These are phyloP conservation scores for Metschnikowia picachoensis DNA, from an alignment of 805 yeast species.

Conservation along the genomic window DNA sequence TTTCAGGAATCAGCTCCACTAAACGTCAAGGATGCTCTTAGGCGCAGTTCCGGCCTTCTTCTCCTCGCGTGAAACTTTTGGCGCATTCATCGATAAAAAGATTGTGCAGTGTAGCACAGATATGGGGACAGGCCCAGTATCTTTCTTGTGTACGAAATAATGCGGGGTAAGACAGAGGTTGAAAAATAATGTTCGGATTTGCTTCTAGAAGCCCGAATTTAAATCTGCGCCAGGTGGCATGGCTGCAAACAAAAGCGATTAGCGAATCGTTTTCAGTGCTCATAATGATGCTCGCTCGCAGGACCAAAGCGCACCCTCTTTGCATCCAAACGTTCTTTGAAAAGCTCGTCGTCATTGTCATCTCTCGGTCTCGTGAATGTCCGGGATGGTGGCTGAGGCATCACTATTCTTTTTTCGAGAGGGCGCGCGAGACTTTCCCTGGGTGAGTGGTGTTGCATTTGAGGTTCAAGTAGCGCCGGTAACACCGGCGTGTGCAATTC, in stretches of 20 bases:
- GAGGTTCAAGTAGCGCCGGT: neutral
- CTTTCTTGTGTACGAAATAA: neutral
- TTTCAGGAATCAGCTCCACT: too few species aligned
- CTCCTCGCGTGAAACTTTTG: too few species aligned
- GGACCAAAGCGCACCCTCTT: slow-evolving; percentile 1
- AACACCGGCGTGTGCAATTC: neutral
- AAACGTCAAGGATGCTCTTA: too few species aligned
- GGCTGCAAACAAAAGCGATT: too few species aligned
- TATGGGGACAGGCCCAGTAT: neutral
- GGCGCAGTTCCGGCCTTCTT: too few species aligned
- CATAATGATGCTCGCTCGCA: neutral
- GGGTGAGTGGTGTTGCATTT: neutral
- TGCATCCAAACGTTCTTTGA: neutral
- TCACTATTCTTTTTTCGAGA: neutral
- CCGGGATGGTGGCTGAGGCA: neutral
- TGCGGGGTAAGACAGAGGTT: neutral
- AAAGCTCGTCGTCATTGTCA: slow-evolving; percentile 1
- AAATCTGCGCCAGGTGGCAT: too few species aligned
- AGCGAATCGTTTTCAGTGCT: neutral
- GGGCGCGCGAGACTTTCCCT: neutral
- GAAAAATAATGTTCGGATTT: neutral
- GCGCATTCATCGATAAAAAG: too few species aligned
- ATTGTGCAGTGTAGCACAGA: too few species aligned
- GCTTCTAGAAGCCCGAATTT: too few species aligned
- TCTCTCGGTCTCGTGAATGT: neutral